Evolutionary conservation across 805 yeast genomes (phyloP).

Genomic region (Suhomyces vadensis): DNA sequence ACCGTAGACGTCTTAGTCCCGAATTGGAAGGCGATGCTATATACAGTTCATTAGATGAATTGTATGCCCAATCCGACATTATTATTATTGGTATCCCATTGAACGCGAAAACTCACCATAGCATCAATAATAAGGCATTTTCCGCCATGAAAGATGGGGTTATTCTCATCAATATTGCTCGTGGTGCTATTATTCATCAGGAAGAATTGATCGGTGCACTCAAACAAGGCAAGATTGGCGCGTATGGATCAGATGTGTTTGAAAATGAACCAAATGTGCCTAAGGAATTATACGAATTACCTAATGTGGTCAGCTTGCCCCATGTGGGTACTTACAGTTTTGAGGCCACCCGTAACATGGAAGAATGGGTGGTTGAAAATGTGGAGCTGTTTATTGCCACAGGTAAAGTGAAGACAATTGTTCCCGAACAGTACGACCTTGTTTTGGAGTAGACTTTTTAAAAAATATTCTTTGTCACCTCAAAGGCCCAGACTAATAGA

Average conservation of each 20-base stretch:
- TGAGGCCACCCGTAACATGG: slow-evolving; percentile 81
- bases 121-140: slow-evolving; percentile 60
- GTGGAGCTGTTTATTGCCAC: slow-evolving; percentile 55
- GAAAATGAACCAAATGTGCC: slow-evolving; percentile 75
- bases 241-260: slow-evolving; percentile 75
- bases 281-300: slow-evolving; percentile 57
- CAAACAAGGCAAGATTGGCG: slow-evolving; percentile 61
- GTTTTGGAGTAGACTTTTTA: too few relatives aligned
- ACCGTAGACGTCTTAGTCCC: slow-evolving; percentile 56
- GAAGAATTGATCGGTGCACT: slow-evolving; percentile 54
- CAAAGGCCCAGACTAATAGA: too few relatives aligned
- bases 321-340: slow-evolving; percentile 84
- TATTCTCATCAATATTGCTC: slow-evolving; percentile 77
- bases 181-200: slow-evolving; percentile 84
- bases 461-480: too few relatives aligned
- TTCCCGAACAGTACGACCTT: slow-evolving; percentile 68
- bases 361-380: slow-evolving; percentile 72
- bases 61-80: slow-evolving; percentile 64
- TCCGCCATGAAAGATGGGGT: slow-evolving; percentile 77
- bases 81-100: slow-evolving; percentile 77
- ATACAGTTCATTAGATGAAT: slow-evolving; percentile 70
- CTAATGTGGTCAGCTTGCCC: slow-evolving; percentile 76
- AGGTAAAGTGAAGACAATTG: slow-evolving; percentile 71
- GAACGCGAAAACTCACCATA: slow-evolving; percentile 68
- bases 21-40: slow-evolving; percentile 70